Evolutionary conservation across 495 filamentous ascomycete genomes (phyloP).

Genomic region (Bryoglossum gracile): DNA sequence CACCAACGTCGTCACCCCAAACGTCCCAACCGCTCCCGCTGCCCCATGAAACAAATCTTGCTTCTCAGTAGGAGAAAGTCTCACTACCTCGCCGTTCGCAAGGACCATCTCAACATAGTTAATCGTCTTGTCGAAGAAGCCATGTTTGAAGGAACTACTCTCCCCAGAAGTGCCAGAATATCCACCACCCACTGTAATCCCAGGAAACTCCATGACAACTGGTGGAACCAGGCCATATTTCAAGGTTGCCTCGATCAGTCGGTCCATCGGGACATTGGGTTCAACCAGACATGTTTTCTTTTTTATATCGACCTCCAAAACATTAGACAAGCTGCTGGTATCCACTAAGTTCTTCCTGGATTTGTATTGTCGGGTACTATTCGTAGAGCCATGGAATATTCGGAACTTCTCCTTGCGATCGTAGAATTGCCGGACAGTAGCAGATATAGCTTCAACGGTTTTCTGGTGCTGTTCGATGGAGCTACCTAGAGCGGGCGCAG

Average conservation of each 20-base stretch:
- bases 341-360: constrained; percentile 46
- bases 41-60: constrained; percentile 44
- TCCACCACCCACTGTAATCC: constrained; percentile 57
- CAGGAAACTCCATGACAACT: constrained; percentile 56
- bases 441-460: constrained; percentile 38
- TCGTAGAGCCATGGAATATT: constrained; percentile 73
- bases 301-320: constrained; percentile 38
- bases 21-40: constrained; percentile 47
- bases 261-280: constrained; percentile 61
- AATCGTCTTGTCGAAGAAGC: constrained; percentile 51
- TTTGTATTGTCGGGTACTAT: constrained; percentile 53
- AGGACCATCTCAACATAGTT: constrained; percentile 53
- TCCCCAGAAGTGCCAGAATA: constrained; percentile 56
- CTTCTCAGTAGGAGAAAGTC: constrained; percentile 28
- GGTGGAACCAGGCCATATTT: constrained; percentile 46
- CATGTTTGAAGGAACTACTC: constrained; percentile 49
- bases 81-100: constrained; percentile 45
- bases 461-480: constrained; percentile 39
- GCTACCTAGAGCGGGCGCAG: neutral
- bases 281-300: constrained; percentile 45
- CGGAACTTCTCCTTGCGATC: constrained; percentile 55
- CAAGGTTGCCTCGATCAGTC: constrained; percentile 45
- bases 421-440: constrained; percentile 47
- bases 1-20: constrained; percentile 49
- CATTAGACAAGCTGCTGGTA: constrained; percentile 26